Percentiles rank a stretch among this genome's conserved stretches.
phyloP scores from a whole-genome alignment of 371 early-diverging fungal species.

The Syncephalastrum contaminatum region DNA sequence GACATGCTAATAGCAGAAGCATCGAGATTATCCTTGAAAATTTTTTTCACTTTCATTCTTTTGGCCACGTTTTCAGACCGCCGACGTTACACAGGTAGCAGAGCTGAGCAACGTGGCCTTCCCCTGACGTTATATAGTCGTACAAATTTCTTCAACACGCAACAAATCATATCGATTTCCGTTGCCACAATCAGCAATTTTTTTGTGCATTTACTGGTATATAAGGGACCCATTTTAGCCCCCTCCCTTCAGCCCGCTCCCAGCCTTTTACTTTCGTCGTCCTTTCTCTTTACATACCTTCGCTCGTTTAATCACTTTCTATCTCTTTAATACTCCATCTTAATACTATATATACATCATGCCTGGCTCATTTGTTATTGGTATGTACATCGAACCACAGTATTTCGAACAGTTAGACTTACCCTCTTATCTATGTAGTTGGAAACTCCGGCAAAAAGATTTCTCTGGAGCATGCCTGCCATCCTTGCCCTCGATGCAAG shows the following conservation, averaged over 20 bases:
- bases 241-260: background rate
- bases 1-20: too few species aligned
- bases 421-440: conserved; percentile 15
- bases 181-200: conserved; percentile 8
- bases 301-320: too few species aligned
- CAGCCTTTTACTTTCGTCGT: too few species aligned
- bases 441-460: conserved; percentile 39
- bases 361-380: conserved; percentile 18
- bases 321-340: background rate
- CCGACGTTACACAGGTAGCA: too few species aligned
- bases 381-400: background rate
- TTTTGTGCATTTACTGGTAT: too few species aligned
- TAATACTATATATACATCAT: conserved; percentile 4
- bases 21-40: too few species aligned
- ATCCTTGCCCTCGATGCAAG: conserved; percentile 45
- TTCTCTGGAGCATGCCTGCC: conserved; percentile 32
- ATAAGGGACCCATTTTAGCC: background rate
- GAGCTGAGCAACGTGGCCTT: too few species aligned
- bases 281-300: too few species aligned
- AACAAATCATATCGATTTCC: conserved; percentile 5
- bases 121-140: too few species aligned
- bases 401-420: background rate
- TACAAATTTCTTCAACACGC: conserved; percentile 1
- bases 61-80: too few species aligned
- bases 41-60: too few species aligned